These are phyloP conservation scores for Boletus reticulatus DNA, from an alignment of 768 basidiomycete species.

Conservation along the genomic window DNA sequence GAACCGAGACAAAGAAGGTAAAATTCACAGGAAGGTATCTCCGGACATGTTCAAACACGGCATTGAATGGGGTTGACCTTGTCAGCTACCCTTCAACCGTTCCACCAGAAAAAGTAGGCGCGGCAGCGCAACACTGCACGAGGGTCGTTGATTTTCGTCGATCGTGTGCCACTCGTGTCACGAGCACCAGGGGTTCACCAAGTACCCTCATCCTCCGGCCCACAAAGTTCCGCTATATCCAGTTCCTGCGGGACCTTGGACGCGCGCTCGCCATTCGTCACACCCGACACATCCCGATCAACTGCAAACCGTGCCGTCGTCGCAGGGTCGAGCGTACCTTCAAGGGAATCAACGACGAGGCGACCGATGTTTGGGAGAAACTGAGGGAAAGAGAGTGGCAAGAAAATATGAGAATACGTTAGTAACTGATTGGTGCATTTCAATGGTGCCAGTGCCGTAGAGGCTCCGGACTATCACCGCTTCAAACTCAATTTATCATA, in stretches of 20 bases:
- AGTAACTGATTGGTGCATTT: background rate
- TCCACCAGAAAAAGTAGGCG: too few relatives aligned
- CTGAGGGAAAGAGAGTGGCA: slow-evolving; percentile 35
- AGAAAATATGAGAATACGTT: background rate
- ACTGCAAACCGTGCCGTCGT: slow-evolving; percentile 63
- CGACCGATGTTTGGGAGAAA: slow-evolving; percentile 85
- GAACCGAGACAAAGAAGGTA: too few relatives aligned
- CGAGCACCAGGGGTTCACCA: too few relatives aligned
- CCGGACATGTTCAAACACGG: too few relatives aligned
- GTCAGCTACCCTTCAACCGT: too few relatives aligned
- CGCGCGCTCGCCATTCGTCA: slow-evolving; percentile 20
- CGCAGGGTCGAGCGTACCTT: slow-evolving; percentile 55
- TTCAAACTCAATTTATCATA: background rate
- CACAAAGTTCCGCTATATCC: slow-evolving; percentile 48
- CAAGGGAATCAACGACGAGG: slow-evolving; percentile 70
- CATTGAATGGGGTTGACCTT: too few relatives aligned
- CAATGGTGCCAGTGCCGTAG: background rate
- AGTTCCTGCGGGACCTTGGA: slow-evolving; percentile 35
- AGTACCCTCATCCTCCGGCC: slow-evolving; percentile 36
- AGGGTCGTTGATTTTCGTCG: too few relatives aligned
- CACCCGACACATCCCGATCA: slow-evolving; percentile 38
- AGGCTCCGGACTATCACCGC: background rate
- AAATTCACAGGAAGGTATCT: too few relatives aligned
- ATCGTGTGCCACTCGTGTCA: too few relatives aligned
- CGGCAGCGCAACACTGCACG: too few relatives aligned